Evolutionary conservation across 371 early-diverging fungal genomes (phyloP).

Genomic region (Dinochytrium kinnereticum): DNA sequence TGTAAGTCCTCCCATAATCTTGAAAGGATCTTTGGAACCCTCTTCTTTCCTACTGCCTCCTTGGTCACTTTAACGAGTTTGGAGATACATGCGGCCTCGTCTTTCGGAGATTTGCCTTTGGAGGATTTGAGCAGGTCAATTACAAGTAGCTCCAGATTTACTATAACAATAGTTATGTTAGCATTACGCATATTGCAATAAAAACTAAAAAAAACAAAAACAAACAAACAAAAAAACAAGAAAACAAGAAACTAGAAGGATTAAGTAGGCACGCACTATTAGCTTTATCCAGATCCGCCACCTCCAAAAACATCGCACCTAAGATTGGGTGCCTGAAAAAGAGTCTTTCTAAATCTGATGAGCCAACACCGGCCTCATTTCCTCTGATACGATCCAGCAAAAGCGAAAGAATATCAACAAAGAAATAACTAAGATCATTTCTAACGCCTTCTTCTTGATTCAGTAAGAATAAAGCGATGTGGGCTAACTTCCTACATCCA

Average conservation of each 20-base stretch:
- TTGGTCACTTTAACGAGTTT: neutral
- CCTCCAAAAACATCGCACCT: too few relatives aligned
- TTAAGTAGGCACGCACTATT: too few relatives aligned
- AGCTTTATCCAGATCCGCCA: too few relatives aligned
- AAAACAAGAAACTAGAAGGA: too few relatives aligned
- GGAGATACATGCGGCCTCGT: neutral
- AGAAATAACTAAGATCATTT: neutral
- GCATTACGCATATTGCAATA: too few relatives aligned
- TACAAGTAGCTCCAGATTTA: neutral
- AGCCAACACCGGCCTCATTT: too few relatives aligned
- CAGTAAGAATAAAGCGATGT: neutral
- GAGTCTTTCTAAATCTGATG: too few relatives aligned
- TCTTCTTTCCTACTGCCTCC: neutral
- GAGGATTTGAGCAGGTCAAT: neutral
- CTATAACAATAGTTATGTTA: too few relatives aligned
- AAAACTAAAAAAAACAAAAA: too few relatives aligned
- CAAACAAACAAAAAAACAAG: too few relatives aligned
- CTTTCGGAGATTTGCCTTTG: neutral
- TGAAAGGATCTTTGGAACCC: neutral
- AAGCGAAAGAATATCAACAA: neutral
- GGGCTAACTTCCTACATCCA: neutral
- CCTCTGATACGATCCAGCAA: too few relatives aligned
- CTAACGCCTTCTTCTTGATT: neutral
- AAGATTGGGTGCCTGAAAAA: too few relatives aligned
- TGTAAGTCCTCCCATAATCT: neutral